Base-by-base conservation (phyloP, 2,329 filamentous ascomycete genomes). In the Bipolaris zeicola region DNA sequence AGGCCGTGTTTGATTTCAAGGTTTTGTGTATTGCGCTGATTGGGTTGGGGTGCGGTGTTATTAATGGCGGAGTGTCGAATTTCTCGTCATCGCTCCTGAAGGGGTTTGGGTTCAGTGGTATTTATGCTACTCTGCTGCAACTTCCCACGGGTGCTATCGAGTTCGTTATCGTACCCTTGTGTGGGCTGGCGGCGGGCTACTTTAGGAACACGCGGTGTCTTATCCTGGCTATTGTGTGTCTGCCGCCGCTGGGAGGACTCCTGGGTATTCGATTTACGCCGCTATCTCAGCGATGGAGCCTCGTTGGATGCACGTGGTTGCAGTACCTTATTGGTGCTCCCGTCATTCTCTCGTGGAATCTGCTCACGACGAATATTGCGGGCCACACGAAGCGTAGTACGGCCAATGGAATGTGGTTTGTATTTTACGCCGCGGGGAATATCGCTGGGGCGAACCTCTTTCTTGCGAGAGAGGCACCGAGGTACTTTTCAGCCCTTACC, bases 251-350 rank as follows among this genome's bases (percentile, higher is more conserved):
- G 10, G 81, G 72, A 1, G 82, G 81, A 0, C 74, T 84, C 0
- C 71, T 83, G 1, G 82, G 82, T 4, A 82, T 85, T 55, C 73
- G 80, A 1, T 78, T 81, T 26, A 83, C 81, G 14, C 63, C 69
- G 18, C 68, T 82, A 3, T 67, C 77, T 3, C 75, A 83, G 46
- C 78, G 78, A 50, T 76, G 81, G 71, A 78, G 77, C 1, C 75
- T 84, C 1, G 80, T 83, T 0, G 82, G 72, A n/a, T 83, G 81
- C 62, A 81, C 80, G 6, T 84, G 82, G 82, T 67, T 84, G 11
- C 80, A 83, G 57, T 80, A 80, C 39, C 71, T 82, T 2, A 57
- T 83, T 37, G 82, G 82, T 4, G 79, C 80, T 0, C 79, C 82
- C 0, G 77, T 84, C 2, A 79, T 84, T 37, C 60, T 84, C 1